Evolutionary conservation across 75 land plant genomes (phyloP), one percentile per base, ranked within the genome.

Genomic region (Adiantum capillusveneris): DNA sequence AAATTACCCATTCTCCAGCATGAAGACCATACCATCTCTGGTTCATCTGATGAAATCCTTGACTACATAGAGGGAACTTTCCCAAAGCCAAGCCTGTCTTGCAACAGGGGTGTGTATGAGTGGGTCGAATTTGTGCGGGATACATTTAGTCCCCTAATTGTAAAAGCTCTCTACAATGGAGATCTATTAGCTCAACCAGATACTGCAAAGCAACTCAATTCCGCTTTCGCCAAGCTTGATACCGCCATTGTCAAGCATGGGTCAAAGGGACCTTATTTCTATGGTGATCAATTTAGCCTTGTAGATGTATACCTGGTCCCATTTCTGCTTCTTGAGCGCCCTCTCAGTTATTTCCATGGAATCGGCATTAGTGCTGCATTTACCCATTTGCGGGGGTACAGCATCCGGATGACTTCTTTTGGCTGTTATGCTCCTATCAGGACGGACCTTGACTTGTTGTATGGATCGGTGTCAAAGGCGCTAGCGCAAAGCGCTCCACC

Each of bases 301-400:
- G 80, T 69, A 25, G 80, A 78, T 31, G 79, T 78, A 9, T 78
- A 75, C 49, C 80, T 74, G 31, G 75, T 78, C 9, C 80, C 80
- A 6, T 63, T 78, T 41, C 68, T 78, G 34, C 50, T 44, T 25
- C 63, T 68, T 25, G 31, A 57, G 34, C 56, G 64, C 22, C 64
- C 74, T 11, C 26, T 68, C 21, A 36, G 58, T 5, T 41, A 63
- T 50, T 68, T 75, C 37, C 71, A 79, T 28, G 79, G 80, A 1
- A 39, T 78, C 14, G 68, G 41, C 25, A 75, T 78, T 43, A 39
- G 53, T 9, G 20, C 78, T 17, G 53, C 29, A 7, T 44, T 63
- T 48, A 14, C 68, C 0, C 31, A 64, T 21, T 36, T 78, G 60
- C 44, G 55, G 1, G 48, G 50, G 17, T 78, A 78, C 63, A 44